Evolutionary conservation across 2,329 filamentous ascomycete genomes (phyloP).

Genomic region (Ampelomyces quisqualis): DNA sequence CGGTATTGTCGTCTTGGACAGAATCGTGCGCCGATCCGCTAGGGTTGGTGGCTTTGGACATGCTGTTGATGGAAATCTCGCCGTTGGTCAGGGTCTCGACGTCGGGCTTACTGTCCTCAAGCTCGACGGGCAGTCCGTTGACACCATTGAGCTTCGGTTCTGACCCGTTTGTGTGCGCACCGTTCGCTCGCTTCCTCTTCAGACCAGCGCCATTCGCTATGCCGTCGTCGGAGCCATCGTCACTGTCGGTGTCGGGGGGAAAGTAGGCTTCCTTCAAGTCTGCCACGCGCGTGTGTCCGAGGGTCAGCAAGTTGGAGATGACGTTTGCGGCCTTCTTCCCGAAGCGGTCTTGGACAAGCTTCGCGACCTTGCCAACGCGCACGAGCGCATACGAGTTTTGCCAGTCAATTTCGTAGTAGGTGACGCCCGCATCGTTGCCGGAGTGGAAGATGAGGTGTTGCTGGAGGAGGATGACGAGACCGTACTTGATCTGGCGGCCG

Average conservation of each 20-base stretch:
- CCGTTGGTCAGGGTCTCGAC: constrained; percentile 6
- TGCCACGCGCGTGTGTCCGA: constrained; percentile 73
- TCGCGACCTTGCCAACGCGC: constrained; percentile 77
- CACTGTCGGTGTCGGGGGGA: constrained; percentile 32
- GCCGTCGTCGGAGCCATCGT: constrained; percentile 38
- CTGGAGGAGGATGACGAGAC: constrained; percentile 80
- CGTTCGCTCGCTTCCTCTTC: constrained; percentile 28
- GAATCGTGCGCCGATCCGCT: constrained; percentile 12
- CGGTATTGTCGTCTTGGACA: constrained; percentile 9
- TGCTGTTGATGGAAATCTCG: neutral
- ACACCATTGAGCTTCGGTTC: constrained; percentile 18
- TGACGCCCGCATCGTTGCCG: constrained; percentile 61
- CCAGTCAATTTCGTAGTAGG: constrained; percentile 82
- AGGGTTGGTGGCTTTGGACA: constrained; percentile 3
- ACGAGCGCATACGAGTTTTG: constrained; percentile 78
- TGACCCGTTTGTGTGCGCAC: constrained; percentile 22
- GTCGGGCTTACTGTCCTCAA: constrained; percentile 8
- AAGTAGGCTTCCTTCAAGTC: constrained; percentile 68
- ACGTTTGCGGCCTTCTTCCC: constrained; percentile 74
- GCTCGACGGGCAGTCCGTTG: constrained; percentile 13
- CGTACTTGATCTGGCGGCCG: constrained; percentile 75
- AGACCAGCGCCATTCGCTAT: constrained; percentile 22
- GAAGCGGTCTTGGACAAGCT: constrained; percentile 71
- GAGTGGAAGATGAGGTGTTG: constrained; percentile 81
- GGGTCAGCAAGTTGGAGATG: constrained; percentile 70